A percentile compares a stretch with the other conserved stretches of the same genome.
These are phyloP conservation scores for Orobanche coerulescens DNA, from an alignment of 257 asterid species.

Conservation along the genomic window DNA sequence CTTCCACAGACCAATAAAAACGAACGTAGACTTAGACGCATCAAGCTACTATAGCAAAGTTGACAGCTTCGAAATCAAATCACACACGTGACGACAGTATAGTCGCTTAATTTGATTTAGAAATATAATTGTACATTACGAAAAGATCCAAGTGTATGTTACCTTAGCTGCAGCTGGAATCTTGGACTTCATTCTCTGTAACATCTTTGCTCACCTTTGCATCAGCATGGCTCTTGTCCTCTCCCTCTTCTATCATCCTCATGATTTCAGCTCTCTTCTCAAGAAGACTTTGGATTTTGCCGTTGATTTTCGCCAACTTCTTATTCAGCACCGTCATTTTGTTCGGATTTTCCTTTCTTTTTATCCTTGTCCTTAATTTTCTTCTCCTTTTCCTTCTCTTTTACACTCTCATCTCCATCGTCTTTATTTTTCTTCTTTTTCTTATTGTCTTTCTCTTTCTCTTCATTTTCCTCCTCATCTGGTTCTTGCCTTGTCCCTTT, in stretches of 20 bases:
- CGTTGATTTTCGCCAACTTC: constrained; percentile 46
- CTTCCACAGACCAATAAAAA: not conserved
- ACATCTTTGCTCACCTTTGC: constrained; percentile 25
- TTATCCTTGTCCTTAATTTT: constrained; percentile 22
- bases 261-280: constrained; percentile 43
- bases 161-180: constrained; percentile 10
- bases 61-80: not conserved
- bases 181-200: constrained; percentile 22
- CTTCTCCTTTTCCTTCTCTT: constrained; percentile 35
- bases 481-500: constrained; percentile 10
- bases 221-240: constrained; percentile 28
- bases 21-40: not conserved
- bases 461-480: constrained; percentile 17
- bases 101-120: not conserved
- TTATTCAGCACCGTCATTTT: constrained; percentile 40
- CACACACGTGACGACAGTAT: not conserved
- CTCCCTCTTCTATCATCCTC: constrained; percentile 47
- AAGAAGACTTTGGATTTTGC: constrained; percentile 38
- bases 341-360: constrained; percentile 42
- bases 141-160: constrained; percentile 11
- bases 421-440: not conserved
- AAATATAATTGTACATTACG: not conserved
- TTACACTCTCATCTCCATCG: constrained; percentile 23
- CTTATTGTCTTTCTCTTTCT: constrained; percentile 16
- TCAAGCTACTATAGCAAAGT: not conserved